Conservation (phyloP, 768 basidiomycete species). For the Russula virescens region DNA sequence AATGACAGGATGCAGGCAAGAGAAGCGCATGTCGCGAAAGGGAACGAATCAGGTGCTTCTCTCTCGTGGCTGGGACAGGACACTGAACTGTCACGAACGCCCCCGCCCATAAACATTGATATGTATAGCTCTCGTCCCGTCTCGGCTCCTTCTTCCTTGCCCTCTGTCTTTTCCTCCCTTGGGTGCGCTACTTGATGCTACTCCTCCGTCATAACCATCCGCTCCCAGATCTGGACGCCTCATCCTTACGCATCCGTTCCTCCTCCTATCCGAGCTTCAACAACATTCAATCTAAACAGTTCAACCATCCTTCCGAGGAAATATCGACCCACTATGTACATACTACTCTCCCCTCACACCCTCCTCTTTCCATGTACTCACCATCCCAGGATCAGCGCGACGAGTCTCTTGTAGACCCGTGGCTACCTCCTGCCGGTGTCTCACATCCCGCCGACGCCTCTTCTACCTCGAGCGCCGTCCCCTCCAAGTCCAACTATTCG, state of each 20-base stretch:
- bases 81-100: background rate
- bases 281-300: constrained; percentile 23
- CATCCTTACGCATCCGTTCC: constrained; percentile 17
- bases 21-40: constrained; percentile 16
- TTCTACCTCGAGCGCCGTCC: background rate
- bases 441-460: constrained; percentile 10
- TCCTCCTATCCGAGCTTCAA: constrained; percentile 22
- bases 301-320: constrained; percentile 18
- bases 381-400: constrained; percentile 21
- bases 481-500: constrained; percentile 3
- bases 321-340: constrained; percentile 21
- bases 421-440: constrained; percentile 11
- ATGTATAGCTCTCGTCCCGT: constrained; percentile 23
- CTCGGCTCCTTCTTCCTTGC: constrained; percentile 24
- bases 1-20: constrained; percentile 15
- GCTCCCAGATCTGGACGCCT: constrained; percentile 22
- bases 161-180: constrained; percentile 18
- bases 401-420: constrained; percentile 12
- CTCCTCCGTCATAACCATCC: constrained; percentile 20
- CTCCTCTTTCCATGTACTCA: constrained; percentile 16
- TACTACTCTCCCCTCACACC: constrained; percentile 15
- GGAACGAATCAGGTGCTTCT: constrained; percentile 26
- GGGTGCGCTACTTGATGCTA: constrained; percentile 20
- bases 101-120: constrained; percentile 15
- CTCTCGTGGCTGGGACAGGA: constrained; percentile 20